These are phyloP conservation scores for Zygotorulaspora danielsina DNA, from an alignment of 805 yeast species.

Conservation along the genomic window DNA sequence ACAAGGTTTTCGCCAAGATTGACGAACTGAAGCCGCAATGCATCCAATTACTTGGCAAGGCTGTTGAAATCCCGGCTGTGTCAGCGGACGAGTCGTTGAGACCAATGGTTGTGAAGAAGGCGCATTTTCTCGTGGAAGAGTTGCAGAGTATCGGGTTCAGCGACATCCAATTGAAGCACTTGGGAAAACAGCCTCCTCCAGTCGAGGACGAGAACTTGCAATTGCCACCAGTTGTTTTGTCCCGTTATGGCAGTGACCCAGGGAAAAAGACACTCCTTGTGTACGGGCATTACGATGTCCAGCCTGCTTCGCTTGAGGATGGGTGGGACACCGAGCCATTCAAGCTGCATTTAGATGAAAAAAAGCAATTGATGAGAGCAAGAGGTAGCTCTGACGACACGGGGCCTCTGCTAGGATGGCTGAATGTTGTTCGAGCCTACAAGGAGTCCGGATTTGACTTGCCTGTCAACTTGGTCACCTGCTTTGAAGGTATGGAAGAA, in stretches of 20 bases:
- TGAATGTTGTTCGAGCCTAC: conserved; percentile 89
- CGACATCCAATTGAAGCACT: conserved; percentile 74
- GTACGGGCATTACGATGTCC: conserved; percentile 98
- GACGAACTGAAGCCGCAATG: conserved; percentile 72
- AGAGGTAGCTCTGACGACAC: conserved; percentile 97
- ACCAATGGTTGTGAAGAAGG: conserved; percentile 87
- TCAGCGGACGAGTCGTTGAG: conserved; percentile 86
- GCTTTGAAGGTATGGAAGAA: conserved; percentile 99
- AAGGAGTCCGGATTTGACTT: conserved; percentile 75
- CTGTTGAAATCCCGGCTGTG: conserved; percentile 94
- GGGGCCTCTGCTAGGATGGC: conserved; percentile 98
- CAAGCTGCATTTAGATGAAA: conserved; percentile 55
- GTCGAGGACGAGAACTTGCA: conserved; percentile 60
- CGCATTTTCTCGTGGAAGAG: conserved; percentile 70
- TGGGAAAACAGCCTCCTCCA: conserved; percentile 92
- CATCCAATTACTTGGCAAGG: conserved; percentile 66
- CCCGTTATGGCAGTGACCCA: conserved; percentile 79
- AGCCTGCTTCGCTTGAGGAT: conserved; percentile 87
- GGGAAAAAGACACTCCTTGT: conserved; percentile 81
- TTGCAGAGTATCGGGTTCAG: conserved; percentile 68
- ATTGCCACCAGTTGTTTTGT: conserved; percentile 93
- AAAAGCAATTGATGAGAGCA: conserved; percentile 70
- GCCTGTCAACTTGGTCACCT: conserved; percentile 87
- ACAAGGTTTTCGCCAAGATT: conserved; percentile 48
- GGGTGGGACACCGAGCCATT: conserved; percentile 98